These are phyloP conservation scores for Platanus orientalis DNA, from an alignment of 164 flowering plant genomes.

Conservation along the genomic window DNA sequence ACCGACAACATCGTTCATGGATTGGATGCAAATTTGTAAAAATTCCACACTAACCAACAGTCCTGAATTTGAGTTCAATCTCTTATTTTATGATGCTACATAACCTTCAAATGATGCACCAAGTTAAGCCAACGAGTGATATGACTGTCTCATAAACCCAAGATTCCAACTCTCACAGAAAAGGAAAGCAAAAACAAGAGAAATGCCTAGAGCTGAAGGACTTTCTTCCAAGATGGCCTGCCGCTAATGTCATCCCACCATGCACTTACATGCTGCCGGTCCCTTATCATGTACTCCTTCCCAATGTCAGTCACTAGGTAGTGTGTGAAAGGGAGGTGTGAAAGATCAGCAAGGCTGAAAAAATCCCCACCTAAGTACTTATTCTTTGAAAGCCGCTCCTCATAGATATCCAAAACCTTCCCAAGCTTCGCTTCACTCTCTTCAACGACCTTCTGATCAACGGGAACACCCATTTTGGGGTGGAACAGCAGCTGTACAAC, in stretches of 20 bases:
- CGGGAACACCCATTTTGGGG: constrained; percentile 22
- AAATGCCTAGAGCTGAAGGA: constrained; percentile 4
- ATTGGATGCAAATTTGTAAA: too few species aligned
- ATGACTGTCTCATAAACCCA: too few species aligned
- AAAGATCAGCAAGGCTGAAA: constrained; percentile 51
- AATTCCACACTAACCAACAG: too few species aligned
- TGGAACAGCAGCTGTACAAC: constrained; percentile 26
- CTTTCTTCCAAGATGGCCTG: constrained; percentile 27
- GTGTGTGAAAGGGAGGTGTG: constrained; percentile 45
- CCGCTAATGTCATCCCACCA: constrained; percentile 45
- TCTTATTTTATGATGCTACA: too few species aligned
- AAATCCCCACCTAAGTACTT: constrained; percentile 59
- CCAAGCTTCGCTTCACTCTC: constrained; percentile 44
- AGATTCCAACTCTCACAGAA: too few species aligned
- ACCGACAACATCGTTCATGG: too few species aligned
- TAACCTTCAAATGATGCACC: too few species aligned
- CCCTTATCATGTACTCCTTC: constrained; percentile 36
- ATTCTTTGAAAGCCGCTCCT: constrained; percentile 42
- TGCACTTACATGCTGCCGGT: constrained; percentile 44
- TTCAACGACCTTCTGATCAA: constrained; percentile 24
- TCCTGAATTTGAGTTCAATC: too few species aligned
- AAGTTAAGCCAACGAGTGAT: too few species aligned
- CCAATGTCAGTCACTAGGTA: constrained; percentile 29
- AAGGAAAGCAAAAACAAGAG: too few species aligned
- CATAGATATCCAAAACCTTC: constrained; percentile 41